Evolutionary conservation across 176 grass and related monocot genomes (phyloP).

Genomic region (Musa beccarii): DNA sequence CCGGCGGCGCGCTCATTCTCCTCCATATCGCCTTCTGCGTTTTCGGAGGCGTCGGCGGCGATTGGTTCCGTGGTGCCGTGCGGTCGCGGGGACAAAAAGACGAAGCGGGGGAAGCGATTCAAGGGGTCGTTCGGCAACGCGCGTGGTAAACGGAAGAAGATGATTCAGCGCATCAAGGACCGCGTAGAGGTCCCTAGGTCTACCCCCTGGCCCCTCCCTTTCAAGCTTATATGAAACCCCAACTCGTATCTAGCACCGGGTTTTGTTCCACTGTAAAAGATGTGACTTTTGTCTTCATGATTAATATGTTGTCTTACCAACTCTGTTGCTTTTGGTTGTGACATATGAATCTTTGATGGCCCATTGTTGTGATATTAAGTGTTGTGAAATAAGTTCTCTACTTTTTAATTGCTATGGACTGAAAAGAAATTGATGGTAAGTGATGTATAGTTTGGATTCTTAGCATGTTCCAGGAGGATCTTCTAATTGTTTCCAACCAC

Average conservation of each 20-base stretch:
- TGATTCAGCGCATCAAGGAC: slow-evolving; percentile 96
- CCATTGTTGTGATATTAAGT: too few species aligned
- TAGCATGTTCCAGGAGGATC: too few species aligned
- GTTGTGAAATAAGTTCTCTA: too few species aligned
- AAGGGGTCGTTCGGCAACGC: slow-evolving; percentile 89
- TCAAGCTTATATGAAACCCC: slow-evolving; percentile 64
- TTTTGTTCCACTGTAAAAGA: too few species aligned
- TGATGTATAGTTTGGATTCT: too few species aligned
- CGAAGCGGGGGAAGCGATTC: slow-evolving; percentile 93
- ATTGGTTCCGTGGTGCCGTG: slow-evolving; percentile 47
- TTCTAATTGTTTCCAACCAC: too few species aligned
- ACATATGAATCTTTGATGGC: too few species aligned
- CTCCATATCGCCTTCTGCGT: neutral
- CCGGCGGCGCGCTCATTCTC: slow-evolving; percentile 13
- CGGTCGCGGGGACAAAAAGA: slow-evolving; percentile 92
- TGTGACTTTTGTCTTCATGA: too few species aligned
- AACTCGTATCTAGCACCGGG: neutral
- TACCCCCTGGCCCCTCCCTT: slow-evolving; percentile 90
- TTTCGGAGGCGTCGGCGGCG: neutral
- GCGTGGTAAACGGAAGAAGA: slow-evolving; percentile 77
- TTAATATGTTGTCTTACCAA: too few species aligned
- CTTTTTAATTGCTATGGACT: too few species aligned
- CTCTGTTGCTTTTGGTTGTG: too few species aligned
- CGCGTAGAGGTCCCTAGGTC: slow-evolving; percentile 89
- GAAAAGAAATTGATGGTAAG: too few species aligned